Conservation (phyloP, 176 grass and related monocot genomes). For the Ampelocalamus luodianensis region DNA sequence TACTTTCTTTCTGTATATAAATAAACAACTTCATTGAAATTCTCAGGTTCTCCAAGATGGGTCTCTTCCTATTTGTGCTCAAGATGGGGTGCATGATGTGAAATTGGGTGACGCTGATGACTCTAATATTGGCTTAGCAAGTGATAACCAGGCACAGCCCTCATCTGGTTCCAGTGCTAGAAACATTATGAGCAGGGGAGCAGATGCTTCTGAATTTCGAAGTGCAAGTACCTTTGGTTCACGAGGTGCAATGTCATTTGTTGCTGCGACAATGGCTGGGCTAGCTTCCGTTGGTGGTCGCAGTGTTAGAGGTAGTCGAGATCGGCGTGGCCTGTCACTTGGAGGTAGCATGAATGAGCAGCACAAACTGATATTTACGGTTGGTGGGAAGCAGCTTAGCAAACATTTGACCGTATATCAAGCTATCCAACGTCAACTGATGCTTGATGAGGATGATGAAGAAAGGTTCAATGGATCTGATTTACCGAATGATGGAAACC, state of each 20-base stretch:
- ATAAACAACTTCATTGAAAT: slow-evolving; percentile 17
- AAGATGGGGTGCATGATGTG: slow-evolving; percentile 89
- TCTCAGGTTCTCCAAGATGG: slow-evolving; percentile 66
- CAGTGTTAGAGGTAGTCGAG: slow-evolving; percentile 67
- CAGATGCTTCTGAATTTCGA: slow-evolving; percentile 63
- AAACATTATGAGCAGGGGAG: slow-evolving; percentile 54
- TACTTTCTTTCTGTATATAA: slow-evolving; percentile 27
- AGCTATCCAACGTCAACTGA: slow-evolving; percentile 81
- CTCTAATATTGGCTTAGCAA: slow-evolving; percentile 54
- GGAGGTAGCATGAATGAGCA: slow-evolving; percentile 60
- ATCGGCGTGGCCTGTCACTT: slow-evolving; percentile 66
- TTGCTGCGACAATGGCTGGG: slow-evolving; percentile 90
- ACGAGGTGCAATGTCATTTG: slow-evolving; percentile 92
- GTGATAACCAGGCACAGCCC: slow-evolving; percentile 57
- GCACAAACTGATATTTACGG: slow-evolving; percentile 75
- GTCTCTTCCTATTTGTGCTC: slow-evolving; percentile 68
- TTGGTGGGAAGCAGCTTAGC: slow-evolving; percentile 82
- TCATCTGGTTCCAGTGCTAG: slow-evolving; percentile 66
- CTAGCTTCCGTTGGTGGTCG: slow-evolving; percentile 78
- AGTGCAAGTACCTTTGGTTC: slow-evolving; percentile 68
- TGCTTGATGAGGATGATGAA: slow-evolving; percentile 87
- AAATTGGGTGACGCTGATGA: slow-evolving; percentile 75
- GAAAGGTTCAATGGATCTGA: slow-evolving; percentile 84
- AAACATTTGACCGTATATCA: slow-evolving; percentile 92
- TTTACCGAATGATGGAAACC: slow-evolving; percentile 67